Conservation (phyloP, 768 basidiomycete species). For the Nidularia sp. region DNA sequence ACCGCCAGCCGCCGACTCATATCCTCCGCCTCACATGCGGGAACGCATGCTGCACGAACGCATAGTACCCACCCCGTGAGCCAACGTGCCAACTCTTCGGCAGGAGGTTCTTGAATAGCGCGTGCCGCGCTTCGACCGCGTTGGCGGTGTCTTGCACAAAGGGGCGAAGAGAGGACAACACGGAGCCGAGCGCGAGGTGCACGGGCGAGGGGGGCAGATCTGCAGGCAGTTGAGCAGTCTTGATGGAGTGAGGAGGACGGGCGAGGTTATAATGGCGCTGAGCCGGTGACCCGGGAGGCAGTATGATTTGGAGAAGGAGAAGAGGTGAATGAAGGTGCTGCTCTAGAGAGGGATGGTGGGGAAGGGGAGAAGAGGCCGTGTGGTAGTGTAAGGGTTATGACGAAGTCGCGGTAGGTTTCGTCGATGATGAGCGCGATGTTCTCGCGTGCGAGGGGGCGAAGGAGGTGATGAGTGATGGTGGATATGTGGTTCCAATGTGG, state of each 20-base stretch:
- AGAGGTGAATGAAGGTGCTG: conserved; percentile 59
- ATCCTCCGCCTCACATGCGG: conserved; percentile 34
- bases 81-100: conserved; percentile 57
- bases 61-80: conserved; percentile 71
- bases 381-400: conserved; percentile 30
- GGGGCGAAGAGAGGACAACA: conserved; percentile 47
- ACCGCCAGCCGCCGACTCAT: conserved; percentile 58
- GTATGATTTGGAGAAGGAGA: conserved; percentile 80
- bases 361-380: conserved; percentile 48
- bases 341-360: conserved; percentile 52
- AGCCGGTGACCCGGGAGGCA: conserved; percentile 81
- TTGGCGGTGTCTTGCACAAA: conserved; percentile 48
- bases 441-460: conserved; percentile 59
- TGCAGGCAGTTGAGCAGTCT: conserved; percentile 72
- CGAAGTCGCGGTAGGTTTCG: conserved; percentile 86
- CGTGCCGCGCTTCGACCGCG: conserved; percentile 47
- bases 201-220: conserved; percentile 71
- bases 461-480: conserved; percentile 46
- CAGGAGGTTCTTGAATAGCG: conserved; percentile 47
- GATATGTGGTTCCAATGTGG: no score
- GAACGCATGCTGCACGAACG: conserved; percentile 73
- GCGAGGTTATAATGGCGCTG: conserved; percentile 67
- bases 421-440: conserved; percentile 75
- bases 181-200: conserved; percentile 59
- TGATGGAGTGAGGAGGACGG: conserved; percentile 40